A percentile compares a stretch with the other conserved stretches of the same genome.
phyloP scores from a whole-genome alignment of 176 grass and related monocot genomes.

The Dendrocalamus sinicus region DNA sequence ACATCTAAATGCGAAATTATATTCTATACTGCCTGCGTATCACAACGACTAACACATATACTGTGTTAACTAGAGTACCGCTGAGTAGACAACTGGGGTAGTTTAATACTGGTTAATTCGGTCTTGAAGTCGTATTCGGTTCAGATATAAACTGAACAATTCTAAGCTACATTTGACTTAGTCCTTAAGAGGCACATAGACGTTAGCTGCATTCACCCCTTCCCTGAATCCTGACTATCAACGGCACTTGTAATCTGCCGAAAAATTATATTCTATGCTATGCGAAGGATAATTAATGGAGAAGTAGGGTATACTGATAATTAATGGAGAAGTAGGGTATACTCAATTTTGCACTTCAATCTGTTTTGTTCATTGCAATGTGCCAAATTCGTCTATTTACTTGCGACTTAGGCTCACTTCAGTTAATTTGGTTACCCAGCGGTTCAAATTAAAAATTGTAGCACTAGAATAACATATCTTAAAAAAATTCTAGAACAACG shows the following conservation, averaged over 20 bases:
- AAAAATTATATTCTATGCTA: not conserved
- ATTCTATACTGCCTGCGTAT: not conserved
- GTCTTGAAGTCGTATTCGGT: not conserved
- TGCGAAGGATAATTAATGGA: not conserved
- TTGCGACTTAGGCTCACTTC: not conserved
- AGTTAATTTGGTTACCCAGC: not conserved
- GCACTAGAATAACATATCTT: not conserved
- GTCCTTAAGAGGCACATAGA: not conserved
- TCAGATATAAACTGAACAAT: not conserved
- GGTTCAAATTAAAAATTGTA: not conserved
- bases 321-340: too few relatives aligned
- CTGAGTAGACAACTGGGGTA: not conserved
- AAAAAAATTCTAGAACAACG: not conserved
- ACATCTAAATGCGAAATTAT: not conserved
- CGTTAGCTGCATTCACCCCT: not conserved
- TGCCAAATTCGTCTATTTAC: not conserved
- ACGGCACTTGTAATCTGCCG: not conserved
- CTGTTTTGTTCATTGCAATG: not conserved
- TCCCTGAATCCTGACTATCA: not conserved
- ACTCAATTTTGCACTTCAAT: not conserved
- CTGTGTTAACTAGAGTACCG: not conserved
- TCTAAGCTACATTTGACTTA: not conserved
- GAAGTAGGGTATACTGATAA: too few relatives aligned
- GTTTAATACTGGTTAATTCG: not conserved
- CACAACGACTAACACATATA: not conserved